Conservation (phyloP, 139 green algal species). For the Raphidocelis subcapitata region DNA sequence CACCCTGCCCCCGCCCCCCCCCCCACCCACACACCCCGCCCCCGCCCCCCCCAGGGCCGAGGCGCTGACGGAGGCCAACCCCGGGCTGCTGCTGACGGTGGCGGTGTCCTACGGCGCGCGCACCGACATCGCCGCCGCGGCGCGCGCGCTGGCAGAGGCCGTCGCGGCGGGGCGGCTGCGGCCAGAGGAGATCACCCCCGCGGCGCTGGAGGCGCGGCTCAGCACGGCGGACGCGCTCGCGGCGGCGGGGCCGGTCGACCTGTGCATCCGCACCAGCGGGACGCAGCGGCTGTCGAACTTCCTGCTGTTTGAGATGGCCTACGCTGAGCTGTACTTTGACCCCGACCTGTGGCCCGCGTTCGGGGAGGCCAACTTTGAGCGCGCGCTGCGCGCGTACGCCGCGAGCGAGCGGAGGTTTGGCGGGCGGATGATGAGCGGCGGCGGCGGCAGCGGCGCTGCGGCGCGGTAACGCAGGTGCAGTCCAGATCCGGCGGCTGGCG, state of each 20-base stretch:
- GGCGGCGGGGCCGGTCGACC: conserved; percentile 52
- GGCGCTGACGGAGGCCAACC: conserved; percentile 27
- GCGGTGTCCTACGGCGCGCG: conserved; percentile 58
- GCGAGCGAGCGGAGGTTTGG: conserved; percentile 61
- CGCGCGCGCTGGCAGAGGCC: conserved; percentile 42
- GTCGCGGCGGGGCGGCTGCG: conserved; percentile 50
- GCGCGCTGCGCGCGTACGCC: conserved; percentile 44
- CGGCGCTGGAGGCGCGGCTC: conserved; percentile 32
- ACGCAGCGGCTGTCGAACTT: conserved; percentile 85
- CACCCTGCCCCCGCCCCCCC: too few relatives aligned
- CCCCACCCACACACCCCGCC: too few relatives aligned
- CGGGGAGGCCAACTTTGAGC: conserved; percentile 35
- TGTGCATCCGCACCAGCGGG: conserved; percentile 79
- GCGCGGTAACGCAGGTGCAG: too few relatives aligned
- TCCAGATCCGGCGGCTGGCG: too few relatives aligned
- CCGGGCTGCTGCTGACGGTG: conserved; percentile 39
- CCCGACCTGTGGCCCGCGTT: conserved; percentile 75
- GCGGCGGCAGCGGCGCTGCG: too few relatives aligned
- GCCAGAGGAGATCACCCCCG: conserved; percentile 43
- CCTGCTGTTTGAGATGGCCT: conserved; percentile 78
- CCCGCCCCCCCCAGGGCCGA: conserved; percentile 21
- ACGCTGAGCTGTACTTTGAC: conserved; percentile 78
- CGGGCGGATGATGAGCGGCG: not conserved
- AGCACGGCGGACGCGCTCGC: conserved; percentile 7
- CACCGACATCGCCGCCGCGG: conserved; percentile 69